phyloP scores from a whole-genome alignment of 2,329 filamentous ascomycete species.

The Blastomyces parvus region DNA sequence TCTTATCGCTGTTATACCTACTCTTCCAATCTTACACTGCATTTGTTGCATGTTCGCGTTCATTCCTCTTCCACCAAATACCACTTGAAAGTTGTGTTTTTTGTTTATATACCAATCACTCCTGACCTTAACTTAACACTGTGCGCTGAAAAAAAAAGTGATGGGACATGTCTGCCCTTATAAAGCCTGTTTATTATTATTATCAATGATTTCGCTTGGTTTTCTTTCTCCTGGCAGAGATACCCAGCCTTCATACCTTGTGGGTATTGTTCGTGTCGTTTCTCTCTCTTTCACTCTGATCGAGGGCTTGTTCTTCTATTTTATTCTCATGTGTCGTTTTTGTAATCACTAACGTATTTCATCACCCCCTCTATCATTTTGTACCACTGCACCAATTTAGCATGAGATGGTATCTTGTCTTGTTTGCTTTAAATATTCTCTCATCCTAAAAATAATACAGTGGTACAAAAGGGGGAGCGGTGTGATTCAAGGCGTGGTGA shows the following conservation, averaged over 20 bases:
- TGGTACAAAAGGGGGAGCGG: too few relatives aligned
- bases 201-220: not conserved
- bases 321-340: not conserved
- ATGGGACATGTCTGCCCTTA: not conserved
- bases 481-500: too few relatives aligned
- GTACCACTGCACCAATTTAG: too few relatives aligned
- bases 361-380: not conserved
- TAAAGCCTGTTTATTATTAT: not conserved
- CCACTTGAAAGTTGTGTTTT: not conserved
- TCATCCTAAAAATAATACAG: too few relatives aligned
- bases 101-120: constrained; percentile 1
- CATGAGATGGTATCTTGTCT: too few relatives aligned
- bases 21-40: not conserved
- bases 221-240: constrained; percentile 1
- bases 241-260: not conserved
- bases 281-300: not conserved
- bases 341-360: not conserved
- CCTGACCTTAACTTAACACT: not conserved
- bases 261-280: not conserved
- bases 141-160: not conserved
- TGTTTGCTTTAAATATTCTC: too few relatives aligned
- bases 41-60: not conserved
- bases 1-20: not conserved
- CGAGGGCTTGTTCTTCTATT: not conserved
- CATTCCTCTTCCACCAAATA: not conserved